Conservation (phyloP, 108 stramenopile species). For the Nitzschia inconspicua region DNA sequence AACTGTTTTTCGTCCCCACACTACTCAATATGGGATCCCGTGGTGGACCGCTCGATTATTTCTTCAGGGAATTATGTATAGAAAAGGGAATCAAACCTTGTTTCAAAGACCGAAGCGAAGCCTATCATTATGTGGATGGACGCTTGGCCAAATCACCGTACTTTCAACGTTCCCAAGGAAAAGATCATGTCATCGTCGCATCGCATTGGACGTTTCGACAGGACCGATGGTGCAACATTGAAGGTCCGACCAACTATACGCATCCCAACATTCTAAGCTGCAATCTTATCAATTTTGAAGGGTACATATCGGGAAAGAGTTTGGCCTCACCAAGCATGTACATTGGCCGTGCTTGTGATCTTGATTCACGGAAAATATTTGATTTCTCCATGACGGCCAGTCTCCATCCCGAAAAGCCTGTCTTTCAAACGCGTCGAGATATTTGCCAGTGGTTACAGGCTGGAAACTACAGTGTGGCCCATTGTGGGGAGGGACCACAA, state of each 20-base stretch:
- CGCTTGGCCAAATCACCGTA: neutral
- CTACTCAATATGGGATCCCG: slow-evolving; percentile 18
- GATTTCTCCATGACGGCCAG: slow-evolving; percentile 21
- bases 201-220: slow-evolving; percentile 21
- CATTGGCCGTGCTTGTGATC: slow-evolving; percentile 5
- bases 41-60: neutral
- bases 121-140: slow-evolving; percentile 1
- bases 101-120: neutral
- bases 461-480: neutral
- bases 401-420: neutral
- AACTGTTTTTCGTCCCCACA: slow-evolving; percentile 26
- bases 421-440: slow-evolving; percentile 1
- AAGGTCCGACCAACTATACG: neutral
- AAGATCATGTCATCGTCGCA: slow-evolving; percentile 17
- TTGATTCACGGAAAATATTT: neutral
- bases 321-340: slow-evolving; percentile 6
- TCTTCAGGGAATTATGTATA: neutral
- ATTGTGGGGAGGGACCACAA: neutral
- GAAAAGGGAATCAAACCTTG: neutral
- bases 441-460: slow-evolving; percentile 19
- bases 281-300: slow-evolving; percentile 24
- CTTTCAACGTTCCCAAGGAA: slow-evolving; percentile 18
- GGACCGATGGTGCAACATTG: no score
- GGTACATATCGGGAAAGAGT: neutral
- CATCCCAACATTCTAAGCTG: slow-evolving; percentile 3